phyloP scores from a whole-genome alignment of 2,329 filamentous ascomycete genomes.

The Pochonia chlamydosporia region DNA sequence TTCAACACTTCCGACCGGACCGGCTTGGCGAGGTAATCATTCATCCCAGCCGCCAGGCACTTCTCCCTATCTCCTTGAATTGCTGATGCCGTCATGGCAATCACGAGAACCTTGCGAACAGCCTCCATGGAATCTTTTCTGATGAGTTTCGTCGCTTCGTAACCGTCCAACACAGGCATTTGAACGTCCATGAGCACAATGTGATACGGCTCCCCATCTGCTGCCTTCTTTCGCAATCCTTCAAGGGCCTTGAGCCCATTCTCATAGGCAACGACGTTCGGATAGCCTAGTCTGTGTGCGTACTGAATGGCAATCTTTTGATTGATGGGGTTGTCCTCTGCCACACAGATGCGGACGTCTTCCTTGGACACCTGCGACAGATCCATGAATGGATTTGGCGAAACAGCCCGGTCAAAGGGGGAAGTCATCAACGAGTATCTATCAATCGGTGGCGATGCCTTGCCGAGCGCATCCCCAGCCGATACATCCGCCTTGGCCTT shows the following conservation, averaged over 20 bases:
- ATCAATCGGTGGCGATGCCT: conserved; percentile 29
- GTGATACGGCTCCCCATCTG: conserved; percentile 73
- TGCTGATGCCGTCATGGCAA: conserved; percentile 93
- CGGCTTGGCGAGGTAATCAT: conserved; percentile 93
- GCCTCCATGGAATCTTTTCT: conserved; percentile 69
- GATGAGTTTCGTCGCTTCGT: conserved; percentile 81
- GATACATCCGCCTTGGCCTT: conserved; percentile 64
- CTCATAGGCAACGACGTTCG: conserved; percentile 76
- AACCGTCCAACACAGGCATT: conserved; percentile 91
- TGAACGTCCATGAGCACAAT: conserved; percentile 94
- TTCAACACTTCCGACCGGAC: conserved; percentile 85
- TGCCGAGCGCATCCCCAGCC: conserved; percentile 45
- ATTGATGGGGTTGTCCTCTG: conserved; percentile 93
- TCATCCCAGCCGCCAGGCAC: conserved; percentile 94
- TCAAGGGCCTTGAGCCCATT: conserved; percentile 87
- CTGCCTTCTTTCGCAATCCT: conserved; percentile 68
- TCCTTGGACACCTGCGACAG: conserved; percentile 69
- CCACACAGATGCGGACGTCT: conserved; percentile 82
- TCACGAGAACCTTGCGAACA: conserved; percentile 81
- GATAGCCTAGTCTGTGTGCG: conserved; percentile 77
- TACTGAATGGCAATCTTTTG: conserved; percentile 92
- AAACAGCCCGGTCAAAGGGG: conserved; percentile 31
- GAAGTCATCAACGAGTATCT: conserved; percentile 25
- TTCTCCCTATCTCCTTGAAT: conserved; percentile 94
- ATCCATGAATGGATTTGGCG: conserved; percentile 49